Conservation (phyloP, 2,329 filamentous ascomycete genomes). For the Talaromyces sp. region DNA sequence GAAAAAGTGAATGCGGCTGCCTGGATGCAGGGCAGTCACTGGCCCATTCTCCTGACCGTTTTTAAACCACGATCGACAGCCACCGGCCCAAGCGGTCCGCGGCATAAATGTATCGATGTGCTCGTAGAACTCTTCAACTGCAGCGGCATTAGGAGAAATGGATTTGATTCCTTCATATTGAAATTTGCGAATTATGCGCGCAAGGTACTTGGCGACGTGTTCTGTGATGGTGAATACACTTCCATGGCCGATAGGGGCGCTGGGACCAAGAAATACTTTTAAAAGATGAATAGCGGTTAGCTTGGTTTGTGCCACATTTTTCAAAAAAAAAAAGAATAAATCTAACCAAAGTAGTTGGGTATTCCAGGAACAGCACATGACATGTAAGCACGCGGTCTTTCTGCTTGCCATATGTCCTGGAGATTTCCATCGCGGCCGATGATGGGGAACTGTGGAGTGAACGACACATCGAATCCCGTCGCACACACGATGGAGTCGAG, state of each 20-base stretch:
- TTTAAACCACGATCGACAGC: constrained; percentile 8
- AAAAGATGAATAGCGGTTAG: no score
- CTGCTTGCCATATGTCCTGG: neutral
- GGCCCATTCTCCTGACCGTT: constrained; percentile 13
- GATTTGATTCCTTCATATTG: neutral
- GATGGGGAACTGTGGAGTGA: neutral
- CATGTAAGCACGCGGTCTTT: neutral
- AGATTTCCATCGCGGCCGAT: neutral
- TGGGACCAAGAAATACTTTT: neutral
- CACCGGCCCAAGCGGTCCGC: neutral
- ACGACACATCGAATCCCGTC: neutral
- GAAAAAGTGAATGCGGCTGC: constrained; percentile 16
- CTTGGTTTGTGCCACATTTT: no score
- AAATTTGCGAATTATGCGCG: neutral
- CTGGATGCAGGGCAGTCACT: constrained; percentile 17
- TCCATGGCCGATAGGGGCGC: neutral
- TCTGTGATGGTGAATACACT: neutral
- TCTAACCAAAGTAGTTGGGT: constrained; percentile 2
- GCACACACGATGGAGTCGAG: constrained; percentile 1
- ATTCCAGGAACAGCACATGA: neutral
- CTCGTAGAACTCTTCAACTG: neutral
- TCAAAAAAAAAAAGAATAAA: no score
- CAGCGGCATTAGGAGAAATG: neutral
- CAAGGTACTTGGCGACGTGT: neutral
- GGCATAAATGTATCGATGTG: neutral